phyloP scores from a whole-genome alignment of 75 land plant genomes.

The Pinus taeda region DNA sequence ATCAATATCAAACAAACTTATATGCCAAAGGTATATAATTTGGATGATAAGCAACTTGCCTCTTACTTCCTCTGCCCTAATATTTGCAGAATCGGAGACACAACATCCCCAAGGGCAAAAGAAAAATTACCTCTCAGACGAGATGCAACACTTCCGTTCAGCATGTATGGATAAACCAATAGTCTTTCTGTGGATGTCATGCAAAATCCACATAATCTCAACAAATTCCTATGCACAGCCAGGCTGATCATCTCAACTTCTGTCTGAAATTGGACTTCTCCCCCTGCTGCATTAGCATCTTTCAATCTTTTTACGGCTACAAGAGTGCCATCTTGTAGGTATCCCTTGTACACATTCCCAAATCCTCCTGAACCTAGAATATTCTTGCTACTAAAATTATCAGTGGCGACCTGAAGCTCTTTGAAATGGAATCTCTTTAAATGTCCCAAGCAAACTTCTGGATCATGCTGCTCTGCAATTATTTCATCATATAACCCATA shows the following conservation, averaged over 20 bases:
- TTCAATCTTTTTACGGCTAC: slow-evolving; percentile 88
- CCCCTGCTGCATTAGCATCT: slow-evolving; percentile 69
- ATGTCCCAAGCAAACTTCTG: slow-evolving; percentile 69
- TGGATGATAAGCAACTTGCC: neutral
- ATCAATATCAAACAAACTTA: neutral
- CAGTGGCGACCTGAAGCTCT: slow-evolving; percentile 75
- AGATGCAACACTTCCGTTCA: slow-evolving; percentile 90
- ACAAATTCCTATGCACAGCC: slow-evolving; percentile 78
- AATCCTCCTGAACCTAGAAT: slow-evolving; percentile 83
- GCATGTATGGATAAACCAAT: slow-evolving; percentile 83
- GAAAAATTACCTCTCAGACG: slow-evolving; percentile 65
- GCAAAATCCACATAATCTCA: slow-evolving; percentile 73
- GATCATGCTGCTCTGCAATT: slow-evolving; percentile 51
- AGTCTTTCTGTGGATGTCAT: slow-evolving; percentile 62
- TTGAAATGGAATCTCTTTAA: slow-evolving; percentile 65
- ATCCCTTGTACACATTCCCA: slow-evolving; percentile 82
- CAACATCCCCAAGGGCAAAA: neutral
- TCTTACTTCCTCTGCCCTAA: neutral
- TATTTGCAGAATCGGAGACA: neutral
- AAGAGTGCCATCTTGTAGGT: slow-evolving; percentile 66
- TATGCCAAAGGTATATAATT: neutral
- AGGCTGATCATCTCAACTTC: slow-evolving; percentile 90
- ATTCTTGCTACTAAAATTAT: slow-evolving; percentile 67
- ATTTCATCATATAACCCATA: neutral
- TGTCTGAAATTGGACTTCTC: slow-evolving; percentile 71